Conservation (phyloP, 495 filamentous ascomycete species). For the Xylaria curta region DNA sequence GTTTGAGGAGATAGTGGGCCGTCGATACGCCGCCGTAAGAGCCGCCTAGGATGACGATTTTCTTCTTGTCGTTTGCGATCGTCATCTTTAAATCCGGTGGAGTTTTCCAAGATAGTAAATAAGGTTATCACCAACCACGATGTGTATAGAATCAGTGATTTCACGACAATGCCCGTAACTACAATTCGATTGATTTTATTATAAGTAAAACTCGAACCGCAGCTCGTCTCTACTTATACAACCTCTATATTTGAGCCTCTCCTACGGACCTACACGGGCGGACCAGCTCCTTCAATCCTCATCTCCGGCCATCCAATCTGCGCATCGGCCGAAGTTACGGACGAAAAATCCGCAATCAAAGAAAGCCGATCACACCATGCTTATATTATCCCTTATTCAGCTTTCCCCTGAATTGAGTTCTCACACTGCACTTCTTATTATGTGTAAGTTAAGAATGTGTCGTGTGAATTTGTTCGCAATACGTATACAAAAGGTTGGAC, state of each 20-base stretch:
- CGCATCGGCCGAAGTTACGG: constrained; percentile 17
- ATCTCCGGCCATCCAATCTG: neutral
- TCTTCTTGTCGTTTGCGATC: constrained; percentile 31
- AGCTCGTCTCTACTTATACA: constrained; percentile 7
- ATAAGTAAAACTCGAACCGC: neutral
- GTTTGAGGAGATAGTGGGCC: constrained; percentile 61
- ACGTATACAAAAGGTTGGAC: neutral
- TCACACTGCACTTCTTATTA: neutral
- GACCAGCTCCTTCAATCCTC: neutral
- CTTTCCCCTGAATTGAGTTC: neutral
- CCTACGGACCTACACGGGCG: neutral
- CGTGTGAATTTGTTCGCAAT: neutral
- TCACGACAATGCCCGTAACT: neutral
- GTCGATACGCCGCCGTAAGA: constrained; percentile 59
- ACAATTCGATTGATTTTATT: neutral
- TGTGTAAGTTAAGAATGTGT: neutral
- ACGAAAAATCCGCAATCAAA: neutral
- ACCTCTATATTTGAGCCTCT: neutral
- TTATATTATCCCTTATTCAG: neutral
- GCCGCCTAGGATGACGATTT: constrained; percentile 60
- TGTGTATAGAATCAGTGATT: neutral
- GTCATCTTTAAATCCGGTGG: constrained; percentile 7
- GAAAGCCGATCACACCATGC: neutral
- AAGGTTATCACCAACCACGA: neutral
- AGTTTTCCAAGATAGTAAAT: neutral